Percentiles rank a stretch among this genome's conserved stretches.
Conservation (phyloP, 257 asterid genomes). For the Plectranthus barbatus region DNA sequence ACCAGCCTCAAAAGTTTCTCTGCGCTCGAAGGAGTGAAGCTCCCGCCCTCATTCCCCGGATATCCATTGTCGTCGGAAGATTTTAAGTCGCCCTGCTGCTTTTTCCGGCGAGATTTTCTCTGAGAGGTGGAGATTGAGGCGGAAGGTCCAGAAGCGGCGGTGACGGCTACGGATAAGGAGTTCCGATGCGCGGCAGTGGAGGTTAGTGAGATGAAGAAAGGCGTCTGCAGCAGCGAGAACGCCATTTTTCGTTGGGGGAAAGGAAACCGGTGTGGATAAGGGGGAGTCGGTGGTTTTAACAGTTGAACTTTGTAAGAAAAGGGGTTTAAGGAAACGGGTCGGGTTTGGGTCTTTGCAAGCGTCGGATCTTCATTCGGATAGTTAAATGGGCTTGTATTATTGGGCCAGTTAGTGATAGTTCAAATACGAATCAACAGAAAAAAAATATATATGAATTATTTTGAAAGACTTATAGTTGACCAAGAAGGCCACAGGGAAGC, state of each 20-base stretch:
- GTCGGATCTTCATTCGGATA: not conserved
- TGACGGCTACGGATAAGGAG: slow-evolving; percentile 20
- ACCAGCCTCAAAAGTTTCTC: slow-evolving; percentile 83
- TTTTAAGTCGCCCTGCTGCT: no score
- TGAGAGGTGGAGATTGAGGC: no score
- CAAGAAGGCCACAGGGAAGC: not conserved
- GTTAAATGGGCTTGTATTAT: not conserved
- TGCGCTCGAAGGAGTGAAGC: slow-evolving; percentile 58
- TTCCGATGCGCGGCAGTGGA: slow-evolving; percentile 30
- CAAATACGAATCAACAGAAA: no score
- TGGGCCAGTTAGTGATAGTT: not conserved
- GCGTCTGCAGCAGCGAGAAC: slow-evolving; percentile 32
- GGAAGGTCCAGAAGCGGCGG: no score
- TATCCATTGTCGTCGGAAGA: no score
- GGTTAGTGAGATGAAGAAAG: slow-evolving; percentile 33
- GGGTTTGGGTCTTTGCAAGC: not conserved
- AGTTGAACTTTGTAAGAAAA: not conserved
- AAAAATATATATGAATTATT: no score
- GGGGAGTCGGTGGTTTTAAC: slow-evolving; percentile 15
- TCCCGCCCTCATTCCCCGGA: no score
- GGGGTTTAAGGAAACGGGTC: slow-evolving; percentile 29
- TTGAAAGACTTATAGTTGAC: no score
- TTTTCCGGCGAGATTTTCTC: no score
- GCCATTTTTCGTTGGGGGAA: slow-evolving; percentile 30
- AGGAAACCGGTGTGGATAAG: slow-evolving; percentile 28